A percentile compares a stretch with the other conserved stretches of the same genome.
Evolutionary conservation across 1,284 basidiomycete genomes (phyloP).

Genomic region (Tilletia walkeri): DNA sequence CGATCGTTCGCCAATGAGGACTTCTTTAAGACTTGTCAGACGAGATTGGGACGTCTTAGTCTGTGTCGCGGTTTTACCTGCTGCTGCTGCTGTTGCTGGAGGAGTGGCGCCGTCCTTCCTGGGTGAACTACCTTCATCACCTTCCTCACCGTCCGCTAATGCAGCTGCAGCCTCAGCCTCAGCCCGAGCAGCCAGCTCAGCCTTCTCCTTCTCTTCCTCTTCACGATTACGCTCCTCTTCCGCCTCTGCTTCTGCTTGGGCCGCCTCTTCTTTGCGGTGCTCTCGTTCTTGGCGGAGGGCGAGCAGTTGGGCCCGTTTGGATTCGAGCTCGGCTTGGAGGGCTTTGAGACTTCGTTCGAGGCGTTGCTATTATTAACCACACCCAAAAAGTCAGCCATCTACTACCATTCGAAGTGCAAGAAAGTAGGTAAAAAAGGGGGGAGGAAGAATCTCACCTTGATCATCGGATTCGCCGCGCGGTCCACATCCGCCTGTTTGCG

Average conservation of each 20-base stretch:
- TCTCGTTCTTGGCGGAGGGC: slow-evolving; percentile 47
- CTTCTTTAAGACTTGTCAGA: background rate
- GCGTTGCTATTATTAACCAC: slow-evolving; percentile 33
- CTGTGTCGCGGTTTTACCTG: background rate
- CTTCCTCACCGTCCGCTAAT: slow-evolving; percentile 28
- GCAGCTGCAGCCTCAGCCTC: slow-evolving; percentile 24
- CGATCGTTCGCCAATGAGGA: slow-evolving; percentile 7
- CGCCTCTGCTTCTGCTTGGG: slow-evolving; percentile 3
- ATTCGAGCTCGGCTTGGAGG: slow-evolving; percentile 46
- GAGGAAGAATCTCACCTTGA: slow-evolving; percentile 33
- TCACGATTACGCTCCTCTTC: slow-evolving; percentile 15
- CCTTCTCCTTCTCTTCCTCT: slow-evolving; percentile 19
- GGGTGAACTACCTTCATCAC: slow-evolving; percentile 34
- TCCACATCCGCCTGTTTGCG: slow-evolving; percentile 52
- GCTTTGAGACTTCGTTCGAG: slow-evolving; percentile 49
- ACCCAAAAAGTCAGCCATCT: background rate
- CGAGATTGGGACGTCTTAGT: background rate
- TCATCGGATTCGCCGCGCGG: slow-evolving; percentile 47
- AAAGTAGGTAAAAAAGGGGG: background rate
- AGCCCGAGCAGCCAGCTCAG: slow-evolving; percentile 15
- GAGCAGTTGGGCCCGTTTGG: slow-evolving; percentile 48
- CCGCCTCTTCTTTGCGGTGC: slow-evolving; percentile 32
- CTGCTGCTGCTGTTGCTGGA: background rate
- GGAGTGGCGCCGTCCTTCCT: background rate
- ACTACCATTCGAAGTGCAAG: background rate